These are phyloP conservation scores for Wallacemonas collosoma DNA, from an alignment of 208 protist genomes.

Conservation along the genomic window DNA sequence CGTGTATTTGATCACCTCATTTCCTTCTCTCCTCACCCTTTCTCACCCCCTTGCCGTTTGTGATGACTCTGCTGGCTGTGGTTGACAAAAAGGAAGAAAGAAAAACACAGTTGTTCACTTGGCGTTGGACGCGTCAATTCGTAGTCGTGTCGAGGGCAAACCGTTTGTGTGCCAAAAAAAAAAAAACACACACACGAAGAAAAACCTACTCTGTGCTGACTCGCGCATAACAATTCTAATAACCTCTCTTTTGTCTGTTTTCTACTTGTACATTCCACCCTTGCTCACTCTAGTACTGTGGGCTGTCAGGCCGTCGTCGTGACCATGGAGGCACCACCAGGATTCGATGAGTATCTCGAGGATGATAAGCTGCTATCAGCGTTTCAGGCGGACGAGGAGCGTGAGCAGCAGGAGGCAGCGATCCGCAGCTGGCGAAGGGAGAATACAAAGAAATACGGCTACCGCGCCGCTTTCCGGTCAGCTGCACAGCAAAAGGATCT, in stretches of 20 bases:
- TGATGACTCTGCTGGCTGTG: not conserved
- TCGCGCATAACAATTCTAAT: slow-evolving; percentile 10
- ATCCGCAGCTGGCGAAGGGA: slow-evolving; percentile 68
- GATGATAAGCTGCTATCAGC: slow-evolving; percentile 33
- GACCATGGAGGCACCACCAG: slow-evolving; percentile 27
- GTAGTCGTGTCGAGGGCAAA: not conserved
- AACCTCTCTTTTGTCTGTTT: slow-evolving; percentile 9
- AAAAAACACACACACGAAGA: no score
- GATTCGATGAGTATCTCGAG: slow-evolving; percentile 34
- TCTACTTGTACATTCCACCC: no score
- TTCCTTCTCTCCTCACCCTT: not conserved
- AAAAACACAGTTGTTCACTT: not conserved
- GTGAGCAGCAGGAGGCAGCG: slow-evolving; percentile 36
- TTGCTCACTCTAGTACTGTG: not conserved
- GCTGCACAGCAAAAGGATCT: slow-evolving; percentile 72
- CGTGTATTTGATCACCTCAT: no score
- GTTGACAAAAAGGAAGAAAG: not conserved
- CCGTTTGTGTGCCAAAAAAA: no score
- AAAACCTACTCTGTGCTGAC: not conserved
- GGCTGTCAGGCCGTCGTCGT: not conserved
- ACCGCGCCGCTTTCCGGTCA: slow-evolving; percentile 62
- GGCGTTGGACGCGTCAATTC: not conserved
- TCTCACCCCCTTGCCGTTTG: not conserved
- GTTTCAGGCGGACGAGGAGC: slow-evolving; percentile 45
- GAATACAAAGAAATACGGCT: slow-evolving; percentile 77